Evolutionary conservation across 352 stramenopile genomes (phyloP).

Genomic region (Phytophthora tentaculata): DNA sequence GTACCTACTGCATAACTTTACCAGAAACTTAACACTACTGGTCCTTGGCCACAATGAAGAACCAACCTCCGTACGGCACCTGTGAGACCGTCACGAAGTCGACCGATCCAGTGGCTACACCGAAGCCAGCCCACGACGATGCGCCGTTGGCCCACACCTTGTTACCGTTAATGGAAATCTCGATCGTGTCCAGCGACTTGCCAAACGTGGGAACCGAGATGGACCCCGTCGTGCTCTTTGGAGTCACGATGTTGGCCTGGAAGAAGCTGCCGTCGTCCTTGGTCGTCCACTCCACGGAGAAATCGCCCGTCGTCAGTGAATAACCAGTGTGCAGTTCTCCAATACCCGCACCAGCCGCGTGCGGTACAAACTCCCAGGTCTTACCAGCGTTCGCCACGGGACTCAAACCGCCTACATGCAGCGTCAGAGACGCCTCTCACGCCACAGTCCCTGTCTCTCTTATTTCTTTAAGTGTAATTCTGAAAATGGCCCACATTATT

Average conservation of each 20-base stretch:
- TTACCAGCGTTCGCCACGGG: conserved; percentile 33
- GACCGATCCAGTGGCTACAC: conserved; percentile 8
- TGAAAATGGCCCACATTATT: too few species aligned
- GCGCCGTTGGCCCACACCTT: conserved; percentile 32
- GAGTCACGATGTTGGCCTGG: conserved; percentile 17
- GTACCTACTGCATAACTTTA: too few species aligned
- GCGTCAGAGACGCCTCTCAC: conserved; percentile 19
- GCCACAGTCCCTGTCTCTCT: too few species aligned
- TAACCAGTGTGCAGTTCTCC: conserved; percentile 35
- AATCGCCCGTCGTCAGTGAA: conserved; percentile 24
- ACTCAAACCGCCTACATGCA: conserved; percentile 31
- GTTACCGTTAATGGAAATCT: conserved; percentile 40
- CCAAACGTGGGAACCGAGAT: conserved; percentile 44
- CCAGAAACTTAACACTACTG: too few species aligned
- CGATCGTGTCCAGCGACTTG: conserved; percentile 27
- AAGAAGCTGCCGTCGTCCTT: conserved; percentile 33
- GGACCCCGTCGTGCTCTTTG: conserved; percentile 25
- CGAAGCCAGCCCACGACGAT: conserved; percentile 18
- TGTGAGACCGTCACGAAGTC: conserved; percentile 33
- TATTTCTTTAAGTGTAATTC: too few species aligned
- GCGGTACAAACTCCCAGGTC: conserved; percentile 38
- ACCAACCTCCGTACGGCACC: conserved; percentile 17
- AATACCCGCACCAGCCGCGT: conserved; percentile 24
- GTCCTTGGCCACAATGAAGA: conserved; percentile 24
- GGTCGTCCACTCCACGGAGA: conserved; percentile 35